Base-by-base conservation (phyloP, 345 rosid species). In the Ceriops tagal region DNA sequence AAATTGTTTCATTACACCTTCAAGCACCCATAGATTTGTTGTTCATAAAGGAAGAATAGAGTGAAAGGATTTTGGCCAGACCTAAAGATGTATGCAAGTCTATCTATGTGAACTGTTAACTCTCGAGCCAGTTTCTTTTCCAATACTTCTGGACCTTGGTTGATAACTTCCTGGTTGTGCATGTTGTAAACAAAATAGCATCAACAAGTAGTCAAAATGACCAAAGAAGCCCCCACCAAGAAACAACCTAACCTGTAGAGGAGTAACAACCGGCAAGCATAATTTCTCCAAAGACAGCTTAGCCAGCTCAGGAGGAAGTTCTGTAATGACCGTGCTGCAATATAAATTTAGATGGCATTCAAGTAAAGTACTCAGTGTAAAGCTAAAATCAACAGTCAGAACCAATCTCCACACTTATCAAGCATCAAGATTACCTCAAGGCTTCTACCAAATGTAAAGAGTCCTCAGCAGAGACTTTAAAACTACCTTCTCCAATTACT, bases 31-130 rank as follows among this genome's bases (percentile, higher is more conserved):
- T 62, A 11, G 24, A 71, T 28, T 52, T 35, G 58, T 34, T 43
- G 52, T 73, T 10, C 31, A 31, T 5, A 63, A 15, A 62, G 47
- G 43, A 69, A 39, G 69, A 55, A 19, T 0, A 58, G 58, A 75
- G 62, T 51, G 67, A 69, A 80, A 71, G 59, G 69, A 69, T 55
- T 65, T 56, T 64, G 46, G 68, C 76, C 85, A 43, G 68, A 95
- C 99, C 99, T 88, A 82, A 96, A 96, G 75, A 96, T 89, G 83
- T 84, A 89, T 59, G 98, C 99, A 80, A 96, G 86, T 58, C 98
- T 91, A 79, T 96, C 99, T 71, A 96, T 92, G 79, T 90, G 92
- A 77, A 96, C 87, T 6, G 97, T 92, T 77, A 96, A 74, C 66
- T 96, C 99, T 10, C 91, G 91, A 67, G 96, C 90, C 78, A 82